A percentile compares a stretch with the other conserved stretches of the same genome.
These are phyloP conservation scores for Aspergillus sp. DNA, from an alignment of 2,329 filamentous ascomycete genomes.

Conservation along the genomic window DNA sequence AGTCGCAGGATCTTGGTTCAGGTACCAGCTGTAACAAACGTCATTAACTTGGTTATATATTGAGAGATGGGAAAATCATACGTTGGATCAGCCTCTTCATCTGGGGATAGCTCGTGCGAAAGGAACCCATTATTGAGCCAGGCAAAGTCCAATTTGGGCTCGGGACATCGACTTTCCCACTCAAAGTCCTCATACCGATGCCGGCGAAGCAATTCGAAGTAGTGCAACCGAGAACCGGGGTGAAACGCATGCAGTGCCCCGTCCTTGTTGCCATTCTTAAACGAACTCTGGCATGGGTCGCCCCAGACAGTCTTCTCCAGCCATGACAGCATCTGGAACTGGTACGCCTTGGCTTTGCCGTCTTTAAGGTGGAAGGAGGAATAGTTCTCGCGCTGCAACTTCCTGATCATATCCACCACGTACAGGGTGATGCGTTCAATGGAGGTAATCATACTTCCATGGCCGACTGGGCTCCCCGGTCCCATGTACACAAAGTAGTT, in stretches of 20 bases:
- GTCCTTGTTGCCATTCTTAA: not conserved
- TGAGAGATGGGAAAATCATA: too few relatives aligned
- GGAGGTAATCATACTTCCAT: constrained; percentile 34
- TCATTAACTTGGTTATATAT: too few relatives aligned
- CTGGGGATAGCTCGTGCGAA: not conserved
- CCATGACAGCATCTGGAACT: not conserved
- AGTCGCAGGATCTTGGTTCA: too few relatives aligned
- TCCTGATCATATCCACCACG: constrained; percentile 39
- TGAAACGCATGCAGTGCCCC: not conserved
- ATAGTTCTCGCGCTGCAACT: constrained; percentile 22
- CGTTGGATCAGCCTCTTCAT: too few relatives aligned
- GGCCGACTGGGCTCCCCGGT: constrained; percentile 40
- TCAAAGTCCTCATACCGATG: constrained; percentile 1
- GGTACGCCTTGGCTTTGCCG: not conserved
- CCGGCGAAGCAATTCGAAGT: not conserved
- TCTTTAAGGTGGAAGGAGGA: not conserved
- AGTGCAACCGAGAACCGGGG: not conserved
- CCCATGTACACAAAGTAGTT: constrained; percentile 43
- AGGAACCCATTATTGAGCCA: constrained; percentile 2
- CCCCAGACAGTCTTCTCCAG: not conserved
- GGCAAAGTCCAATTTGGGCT: not conserved
- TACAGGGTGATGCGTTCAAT: constrained; percentile 48
- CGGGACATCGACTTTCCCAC: not conserved
- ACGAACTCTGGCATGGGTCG: not conserved
- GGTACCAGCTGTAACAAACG: too few relatives aligned